phyloP scores from a whole-genome alignment of 2,329 filamentous ascomycete species.

The Hawksworthiomyces lignivorus region DNA sequence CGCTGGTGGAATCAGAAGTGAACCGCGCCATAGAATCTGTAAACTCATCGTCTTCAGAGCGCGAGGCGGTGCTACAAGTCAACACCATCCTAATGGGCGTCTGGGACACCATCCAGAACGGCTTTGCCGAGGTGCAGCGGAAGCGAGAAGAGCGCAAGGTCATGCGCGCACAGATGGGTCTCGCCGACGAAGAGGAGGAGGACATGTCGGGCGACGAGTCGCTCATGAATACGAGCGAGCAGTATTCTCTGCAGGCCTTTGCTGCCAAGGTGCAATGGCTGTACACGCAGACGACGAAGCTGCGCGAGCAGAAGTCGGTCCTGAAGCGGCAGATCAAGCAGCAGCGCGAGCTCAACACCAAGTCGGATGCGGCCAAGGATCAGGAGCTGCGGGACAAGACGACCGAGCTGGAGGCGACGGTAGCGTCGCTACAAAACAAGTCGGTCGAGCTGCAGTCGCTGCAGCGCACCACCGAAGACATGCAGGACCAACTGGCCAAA shows the following conservation, averaged over 20 bases:
- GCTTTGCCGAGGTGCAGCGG: slow-evolving; percentile 47
- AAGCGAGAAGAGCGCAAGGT: slow-evolving; percentile 46
- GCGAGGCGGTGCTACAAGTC: slow-evolving; percentile 44
- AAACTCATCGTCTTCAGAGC: slow-evolving; percentile 23
- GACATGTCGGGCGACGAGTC: slow-evolving; percentile 56
- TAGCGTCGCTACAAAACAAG: slow-evolving; percentile 52
- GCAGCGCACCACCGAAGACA: slow-evolving; percentile 28
- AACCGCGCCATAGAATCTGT: slow-evolving; percentile 26
- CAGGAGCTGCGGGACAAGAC: slow-evolving; percentile 52
- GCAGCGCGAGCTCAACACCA: slow-evolving; percentile 85
- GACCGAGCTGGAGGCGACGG: slow-evolving; percentile 51
- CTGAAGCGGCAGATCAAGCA: slow-evolving; percentile 90
- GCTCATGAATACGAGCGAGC: slow-evolving; percentile 44
- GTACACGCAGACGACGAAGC: slow-evolving; percentile 64
- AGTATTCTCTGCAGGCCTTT: slow-evolving; percentile 70
- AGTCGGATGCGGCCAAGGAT: slow-evolving; percentile 67
- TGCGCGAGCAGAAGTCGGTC: slow-evolving; percentile 84
- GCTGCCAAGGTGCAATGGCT: slow-evolving; percentile 71
- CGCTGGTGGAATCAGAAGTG: slow-evolving; percentile 38
- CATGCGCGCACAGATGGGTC: slow-evolving; percentile 47
- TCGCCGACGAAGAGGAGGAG: slow-evolving; percentile 52
- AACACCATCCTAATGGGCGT: slow-evolving; percentile 46
- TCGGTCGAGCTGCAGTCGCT: slow-evolving; percentile 42
- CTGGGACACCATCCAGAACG: slow-evolving; percentile 51
- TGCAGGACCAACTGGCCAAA: slow-evolving; percentile 42